A percentile compares a stretch with the other conserved stretches of the same genome.
Conservation (phyloP, 768 basidiomycete species). For the Collybia mongolica region DNA sequence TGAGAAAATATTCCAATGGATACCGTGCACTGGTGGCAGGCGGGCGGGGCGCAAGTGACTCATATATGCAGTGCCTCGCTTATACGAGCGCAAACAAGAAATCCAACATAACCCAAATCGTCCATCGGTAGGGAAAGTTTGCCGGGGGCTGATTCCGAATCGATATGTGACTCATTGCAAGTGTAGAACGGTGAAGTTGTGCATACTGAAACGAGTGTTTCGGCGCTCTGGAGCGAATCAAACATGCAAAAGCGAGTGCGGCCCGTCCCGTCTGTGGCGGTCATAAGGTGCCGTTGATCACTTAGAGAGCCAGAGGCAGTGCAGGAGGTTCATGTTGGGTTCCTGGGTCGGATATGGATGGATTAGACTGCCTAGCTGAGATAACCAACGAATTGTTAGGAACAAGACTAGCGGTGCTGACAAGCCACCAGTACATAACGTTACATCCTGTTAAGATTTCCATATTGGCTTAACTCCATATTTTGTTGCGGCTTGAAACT, state of each 20-base stretch:
- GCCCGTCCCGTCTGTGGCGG: constrained; percentile 24
- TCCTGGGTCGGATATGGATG: constrained; percentile 10
- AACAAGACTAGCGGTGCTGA: constrained; percentile 20
- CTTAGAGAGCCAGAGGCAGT: constrained; percentile 19
- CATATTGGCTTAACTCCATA: constrained; percentile 25
- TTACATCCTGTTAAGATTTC: constrained; percentile 10
- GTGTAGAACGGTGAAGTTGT: neutral
- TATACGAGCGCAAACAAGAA: too few species aligned
- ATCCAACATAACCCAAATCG: too few species aligned
- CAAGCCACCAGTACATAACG: constrained; percentile 1
- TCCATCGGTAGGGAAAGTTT: too few species aligned
- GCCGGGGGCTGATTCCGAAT: too few species aligned
- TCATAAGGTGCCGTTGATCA: constrained; percentile 3
- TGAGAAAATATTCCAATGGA: too few species aligned
- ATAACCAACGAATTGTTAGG: constrained; percentile 32
- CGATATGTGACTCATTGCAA: too few species aligned
- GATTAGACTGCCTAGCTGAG: constrained; percentile 20
- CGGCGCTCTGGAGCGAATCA: neutral
- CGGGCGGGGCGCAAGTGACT: too few species aligned
- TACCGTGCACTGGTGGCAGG: too few species aligned
- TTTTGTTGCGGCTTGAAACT: constrained; percentile 30
- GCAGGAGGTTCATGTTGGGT: constrained; percentile 11
- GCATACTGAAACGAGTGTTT: neutral
- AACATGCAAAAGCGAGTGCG: constrained; percentile 18
- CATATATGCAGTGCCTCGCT: too few species aligned